These are phyloP conservation scores for Salvia sclarea DNA, from an alignment of 305 asterid species.

Conservation along the genomic window DNA sequence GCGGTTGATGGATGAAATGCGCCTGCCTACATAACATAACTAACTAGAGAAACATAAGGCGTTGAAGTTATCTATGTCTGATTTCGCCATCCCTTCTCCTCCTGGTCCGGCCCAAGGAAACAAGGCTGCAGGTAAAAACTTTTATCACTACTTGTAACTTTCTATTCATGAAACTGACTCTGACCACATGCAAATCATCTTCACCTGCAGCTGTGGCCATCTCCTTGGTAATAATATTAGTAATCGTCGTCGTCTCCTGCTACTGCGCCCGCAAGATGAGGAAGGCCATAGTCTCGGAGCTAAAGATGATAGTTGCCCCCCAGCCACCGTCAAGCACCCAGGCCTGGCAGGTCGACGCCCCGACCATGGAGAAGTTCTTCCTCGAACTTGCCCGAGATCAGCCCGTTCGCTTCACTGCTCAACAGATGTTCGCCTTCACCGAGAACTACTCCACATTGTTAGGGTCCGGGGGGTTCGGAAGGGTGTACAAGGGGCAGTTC, in stretches of 20 bases:
- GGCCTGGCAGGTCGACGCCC: slow-evolving; percentile 27
- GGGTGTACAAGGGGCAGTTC: slow-evolving; percentile 44
- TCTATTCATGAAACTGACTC: not conserved
- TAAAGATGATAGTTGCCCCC: slow-evolving; percentile 15
- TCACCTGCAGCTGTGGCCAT: not conserved
- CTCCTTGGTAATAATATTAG: not conserved
- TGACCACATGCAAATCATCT: not conserved
- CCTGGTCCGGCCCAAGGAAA: no score
- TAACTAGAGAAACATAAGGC: no score
- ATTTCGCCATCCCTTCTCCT: no score
- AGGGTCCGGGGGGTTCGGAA: slow-evolving; percentile 46
- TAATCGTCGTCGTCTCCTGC: not conserved
- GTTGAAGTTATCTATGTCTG: no score
- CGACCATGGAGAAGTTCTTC: slow-evolving; percentile 41
- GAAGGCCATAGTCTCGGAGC: slow-evolving; percentile 27
- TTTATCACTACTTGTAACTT: not conserved
- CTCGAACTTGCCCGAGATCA: slow-evolving; percentile 36
- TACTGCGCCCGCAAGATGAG: slow-evolving; percentile 21
- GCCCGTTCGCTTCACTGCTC: slow-evolving; percentile 42
- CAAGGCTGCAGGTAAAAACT: no score
- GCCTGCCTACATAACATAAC: no score
- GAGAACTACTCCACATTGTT: slow-evolving; percentile 28
- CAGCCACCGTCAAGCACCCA: not conserved
- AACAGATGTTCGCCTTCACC: slow-evolving; percentile 37
- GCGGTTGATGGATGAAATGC: no score